These are phyloP conservation scores for Termitomyces bulborhizus DNA, from an alignment of 768 basidiomycete genomes.

Conservation along the genomic window DNA sequence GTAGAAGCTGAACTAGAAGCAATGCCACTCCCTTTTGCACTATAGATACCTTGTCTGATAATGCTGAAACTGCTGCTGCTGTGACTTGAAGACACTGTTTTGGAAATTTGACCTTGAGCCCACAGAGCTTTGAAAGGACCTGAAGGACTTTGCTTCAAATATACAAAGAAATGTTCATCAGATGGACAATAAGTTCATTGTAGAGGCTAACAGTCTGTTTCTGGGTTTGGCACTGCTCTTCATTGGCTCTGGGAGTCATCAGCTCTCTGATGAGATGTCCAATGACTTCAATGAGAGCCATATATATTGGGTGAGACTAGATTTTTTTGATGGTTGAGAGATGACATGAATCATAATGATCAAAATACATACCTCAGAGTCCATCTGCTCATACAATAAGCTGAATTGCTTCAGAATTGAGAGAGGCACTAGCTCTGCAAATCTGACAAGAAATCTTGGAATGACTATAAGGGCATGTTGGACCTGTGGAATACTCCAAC, in stretches of 20 bases:
- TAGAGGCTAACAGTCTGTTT: constrained; percentile 80
- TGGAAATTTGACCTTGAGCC: constrained; percentile 76
- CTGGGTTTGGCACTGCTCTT: constrained; percentile 38
- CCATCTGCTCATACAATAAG: constrained; percentile 76
- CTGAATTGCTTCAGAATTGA: constrained; percentile 86
- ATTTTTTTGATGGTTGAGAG: not conserved
- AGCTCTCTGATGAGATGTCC: constrained; percentile 82
- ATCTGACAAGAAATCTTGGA: constrained; percentile 75
- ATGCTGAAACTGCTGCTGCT: constrained; percentile 62
- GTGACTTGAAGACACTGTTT: constrained; percentile 78
- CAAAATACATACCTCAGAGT: constrained; percentile 66
- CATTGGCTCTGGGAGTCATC: constrained; percentile 40
- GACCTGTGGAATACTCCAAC: too few species aligned
- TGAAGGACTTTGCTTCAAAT: constrained; percentile 85
- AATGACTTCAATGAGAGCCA: constrained; percentile 88
- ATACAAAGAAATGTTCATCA: constrained; percentile 82
- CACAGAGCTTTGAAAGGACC: constrained; percentile 69
- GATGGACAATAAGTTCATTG: constrained; percentile 80
- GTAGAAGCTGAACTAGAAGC: constrained; percentile 65
- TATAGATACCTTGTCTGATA: constrained; percentile 85
- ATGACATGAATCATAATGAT: not conserved
- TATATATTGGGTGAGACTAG: constrained; percentile 94
- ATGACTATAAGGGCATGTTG: too few species aligned
- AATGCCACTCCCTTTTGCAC: constrained; percentile 84
- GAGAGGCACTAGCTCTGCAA: constrained; percentile 75